Evolutionary conservation across 2,329 filamentous ascomycete species (phyloP).

Genomic region (Ustulina deusta): DNA sequence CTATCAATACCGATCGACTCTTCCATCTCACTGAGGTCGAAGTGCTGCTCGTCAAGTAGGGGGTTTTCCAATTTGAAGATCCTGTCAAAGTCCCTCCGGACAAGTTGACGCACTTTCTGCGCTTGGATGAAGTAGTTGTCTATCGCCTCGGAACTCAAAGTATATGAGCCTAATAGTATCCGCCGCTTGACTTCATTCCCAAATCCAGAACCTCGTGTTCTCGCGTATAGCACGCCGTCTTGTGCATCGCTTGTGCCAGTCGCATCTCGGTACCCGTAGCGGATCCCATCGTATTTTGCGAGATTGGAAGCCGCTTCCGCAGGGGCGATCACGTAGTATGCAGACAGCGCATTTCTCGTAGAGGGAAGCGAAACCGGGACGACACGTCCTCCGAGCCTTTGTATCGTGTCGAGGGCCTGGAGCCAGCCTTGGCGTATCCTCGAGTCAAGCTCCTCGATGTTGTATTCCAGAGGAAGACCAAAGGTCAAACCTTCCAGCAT

Average conservation of each 20-base stretch:
- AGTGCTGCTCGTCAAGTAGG: slow-evolving; percentile 66
- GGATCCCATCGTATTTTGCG: slow-evolving; percentile 96
- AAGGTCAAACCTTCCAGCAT: slow-evolving; percentile 58
- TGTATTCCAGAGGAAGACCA: slow-evolving; percentile 81
- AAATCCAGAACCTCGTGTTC: slow-evolving; percentile 79
- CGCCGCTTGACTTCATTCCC: slow-evolving; percentile 87
- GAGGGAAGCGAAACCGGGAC: slow-evolving; percentile 83
- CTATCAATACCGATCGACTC: slow-evolving; percentile 64
- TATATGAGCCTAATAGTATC: slow-evolving; percentile 90
- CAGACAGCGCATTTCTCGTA: slow-evolving; percentile 86
- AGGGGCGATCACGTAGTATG: slow-evolving; percentile 95
- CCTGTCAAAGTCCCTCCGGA: slow-evolving; percentile 86
- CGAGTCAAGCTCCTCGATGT: slow-evolving; percentile 82
- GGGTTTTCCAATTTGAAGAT: slow-evolving; percentile 80
- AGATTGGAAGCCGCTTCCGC: slow-evolving; percentile 97
- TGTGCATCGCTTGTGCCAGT: slow-evolving; percentile 63
- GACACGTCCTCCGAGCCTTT: slow-evolving; percentile 74
- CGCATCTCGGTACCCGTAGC: slow-evolving; percentile 76
- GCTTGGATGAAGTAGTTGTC: slow-evolving; percentile 98
- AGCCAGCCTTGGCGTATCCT: slow-evolving; percentile 78
- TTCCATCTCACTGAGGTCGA: slow-evolving; percentile 71
- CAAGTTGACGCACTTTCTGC: slow-evolving; percentile 84
- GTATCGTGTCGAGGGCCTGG: slow-evolving; percentile 68
- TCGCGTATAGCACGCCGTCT: slow-evolving; percentile 77
- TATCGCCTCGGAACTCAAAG: slow-evolving; percentile 87